A percentile compares a stretch with the other conserved stretches of the same genome.
phyloP scores from a whole-genome alignment of 805 yeast genomes.

The Starmera dryadoides region DNA sequence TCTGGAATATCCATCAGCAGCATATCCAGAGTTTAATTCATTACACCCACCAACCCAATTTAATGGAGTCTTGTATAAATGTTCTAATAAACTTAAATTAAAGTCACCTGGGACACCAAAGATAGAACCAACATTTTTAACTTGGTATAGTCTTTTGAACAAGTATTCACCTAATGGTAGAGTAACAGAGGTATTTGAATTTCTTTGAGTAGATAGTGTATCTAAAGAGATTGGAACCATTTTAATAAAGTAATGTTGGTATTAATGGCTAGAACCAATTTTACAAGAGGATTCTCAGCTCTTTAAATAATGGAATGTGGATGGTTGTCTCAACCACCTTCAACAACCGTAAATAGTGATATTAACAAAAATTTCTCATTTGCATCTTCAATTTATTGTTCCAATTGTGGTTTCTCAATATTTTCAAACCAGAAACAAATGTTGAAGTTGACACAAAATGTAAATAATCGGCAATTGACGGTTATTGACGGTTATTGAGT shows the following conservation, averaged over 20 bases:
- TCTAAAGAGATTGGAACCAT: conserved; percentile 9
- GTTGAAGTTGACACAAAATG: neutral
- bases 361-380: too few species aligned
- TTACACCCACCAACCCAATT: conserved; percentile 83
- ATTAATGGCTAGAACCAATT: too few species aligned
- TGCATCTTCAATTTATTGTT: too few species aligned
- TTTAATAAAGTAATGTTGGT: neutral
- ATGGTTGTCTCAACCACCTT: too few species aligned
- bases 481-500: conserved; percentile 1
- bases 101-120: conserved; percentile 83
- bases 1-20: conserved; percentile 86
- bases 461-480: neutral
- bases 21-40: conserved; percentile 84
- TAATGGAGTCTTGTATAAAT: conserved; percentile 46
- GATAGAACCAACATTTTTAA: conserved; percentile 48
- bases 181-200: neutral
- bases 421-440: neutral
- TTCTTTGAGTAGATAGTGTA: neutral
- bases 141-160: conserved; percentile 45
- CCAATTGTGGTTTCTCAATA: too few species aligned
- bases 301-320: too few species aligned
- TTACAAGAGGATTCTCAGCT: too few species aligned
- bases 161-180: conserved; percentile 60
- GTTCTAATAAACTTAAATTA: conserved; percentile 61
- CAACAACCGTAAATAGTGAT: too few species aligned